phyloP scores from a whole-genome alignment of 2,329 filamentous ascomycete genomes.

The Lachnellula hyalina region DNA sequence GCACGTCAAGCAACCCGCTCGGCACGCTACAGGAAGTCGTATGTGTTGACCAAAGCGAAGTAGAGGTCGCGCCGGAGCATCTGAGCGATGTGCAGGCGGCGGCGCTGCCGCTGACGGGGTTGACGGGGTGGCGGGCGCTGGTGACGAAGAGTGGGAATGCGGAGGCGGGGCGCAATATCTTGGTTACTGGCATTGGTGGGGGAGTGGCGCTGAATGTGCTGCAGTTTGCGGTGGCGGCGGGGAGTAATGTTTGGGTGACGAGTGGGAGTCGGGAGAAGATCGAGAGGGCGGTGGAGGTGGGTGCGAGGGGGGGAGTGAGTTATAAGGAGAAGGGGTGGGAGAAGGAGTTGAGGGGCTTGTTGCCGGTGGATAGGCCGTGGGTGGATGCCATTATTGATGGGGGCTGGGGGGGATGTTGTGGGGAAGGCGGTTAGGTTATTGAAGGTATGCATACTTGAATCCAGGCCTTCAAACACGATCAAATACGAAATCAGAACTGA shows the following conservation, averaged over 20 bases:
- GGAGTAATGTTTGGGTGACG: conserved; percentile 36
- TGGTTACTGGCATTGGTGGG: conserved; percentile 88
- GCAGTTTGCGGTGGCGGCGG: conserved; percentile 70
- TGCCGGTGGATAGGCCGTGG: conserved; percentile 61
- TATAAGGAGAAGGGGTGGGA: conserved; percentile 82
- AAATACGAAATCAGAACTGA: not conserved
- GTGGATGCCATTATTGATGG: conserved; percentile 87
- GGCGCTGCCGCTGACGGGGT: conserved; percentile 74
- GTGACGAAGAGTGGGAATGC: conserved; percentile 70
- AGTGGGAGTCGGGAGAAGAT: conserved; percentile 65
- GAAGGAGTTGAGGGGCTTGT: conserved; percentile 57
- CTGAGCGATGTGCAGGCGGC: conserved; percentile 70
- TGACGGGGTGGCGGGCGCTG: conserved; percentile 85
- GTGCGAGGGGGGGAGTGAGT: conserved; percentile 73
- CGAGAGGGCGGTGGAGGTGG: conserved; percentile 62
- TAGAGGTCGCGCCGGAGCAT: conserved; percentile 72
- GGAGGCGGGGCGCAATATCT: conserved; percentile 62
- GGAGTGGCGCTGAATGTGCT: conserved; percentile 82
- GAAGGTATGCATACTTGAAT: conserved; percentile 43
- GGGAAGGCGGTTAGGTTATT: conserved; percentile 61
- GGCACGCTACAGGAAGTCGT: conserved; percentile 75
- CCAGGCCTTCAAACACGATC: too few relatives aligned
- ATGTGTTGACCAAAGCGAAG: conserved; percentile 61
- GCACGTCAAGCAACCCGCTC: conserved; percentile 55
- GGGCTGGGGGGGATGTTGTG: conserved; percentile 83